Evolutionary conservation across 75 land plant genomes (phyloP).

Genomic region (Sequoiadendron giganteum): DNA sequence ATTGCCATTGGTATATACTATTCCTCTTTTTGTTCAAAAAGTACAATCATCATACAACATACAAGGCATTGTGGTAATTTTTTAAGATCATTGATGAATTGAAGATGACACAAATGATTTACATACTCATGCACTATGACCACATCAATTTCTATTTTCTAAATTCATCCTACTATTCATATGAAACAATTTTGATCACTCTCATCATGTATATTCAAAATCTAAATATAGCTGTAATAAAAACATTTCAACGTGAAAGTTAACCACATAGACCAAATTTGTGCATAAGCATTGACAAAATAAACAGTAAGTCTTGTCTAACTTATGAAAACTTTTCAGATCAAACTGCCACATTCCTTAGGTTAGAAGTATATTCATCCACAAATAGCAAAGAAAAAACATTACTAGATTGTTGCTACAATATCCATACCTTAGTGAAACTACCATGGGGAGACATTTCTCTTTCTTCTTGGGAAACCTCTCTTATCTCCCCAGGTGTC

Average conservation of each 20-base stretch:
- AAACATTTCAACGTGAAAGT: not conserved
- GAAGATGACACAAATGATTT: not conserved
- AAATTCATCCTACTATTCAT: not conserved
- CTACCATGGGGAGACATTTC: constrained; percentile 65
- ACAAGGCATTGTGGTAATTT: not conserved
- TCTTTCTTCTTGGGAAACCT: constrained; percentile 42
- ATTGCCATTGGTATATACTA: too few relatives aligned
- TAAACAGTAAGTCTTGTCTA: not conserved
- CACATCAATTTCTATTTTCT: not conserved
- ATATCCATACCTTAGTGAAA: constrained; percentile 56
- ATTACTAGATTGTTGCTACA: not conserved
- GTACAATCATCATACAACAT: not conserved
- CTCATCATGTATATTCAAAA: not conserved
- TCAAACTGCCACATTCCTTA: not conserved
- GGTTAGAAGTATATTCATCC: not conserved
- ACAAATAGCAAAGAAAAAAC: not conserved
- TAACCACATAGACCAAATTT: not conserved
- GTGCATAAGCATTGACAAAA: not conserved
- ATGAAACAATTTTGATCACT: not conserved
- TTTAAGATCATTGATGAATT: not conserved
- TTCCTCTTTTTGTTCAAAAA: not conserved
- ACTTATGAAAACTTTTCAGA: not conserved
- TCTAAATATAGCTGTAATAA: not conserved
- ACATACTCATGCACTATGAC: not conserved
- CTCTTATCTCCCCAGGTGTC: constrained; percentile 53